Percentiles rank a stretch among this genome's conserved stretches.
phyloP scores from a whole-genome alignment of 495 filamentous ascomycete genomes.

The Aspergillus kassunensis region DNA sequence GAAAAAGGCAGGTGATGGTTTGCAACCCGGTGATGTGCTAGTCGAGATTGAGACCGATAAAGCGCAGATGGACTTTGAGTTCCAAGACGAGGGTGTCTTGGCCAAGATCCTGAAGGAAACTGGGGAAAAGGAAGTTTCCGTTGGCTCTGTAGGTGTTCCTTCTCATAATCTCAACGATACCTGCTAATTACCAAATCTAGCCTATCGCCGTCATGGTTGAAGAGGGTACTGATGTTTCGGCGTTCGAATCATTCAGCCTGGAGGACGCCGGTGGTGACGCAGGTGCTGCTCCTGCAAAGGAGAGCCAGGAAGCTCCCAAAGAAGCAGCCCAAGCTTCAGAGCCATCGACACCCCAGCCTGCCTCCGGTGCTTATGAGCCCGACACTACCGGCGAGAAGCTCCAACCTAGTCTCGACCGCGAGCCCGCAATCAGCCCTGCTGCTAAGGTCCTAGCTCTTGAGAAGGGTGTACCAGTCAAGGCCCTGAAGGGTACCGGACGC shows the following conservation, averaged over 20 bases:
- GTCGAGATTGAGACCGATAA: slow-evolving; percentile 99
- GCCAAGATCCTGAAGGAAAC: slow-evolving; percentile 93
- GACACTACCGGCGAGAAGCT: slow-evolving; percentile 71
- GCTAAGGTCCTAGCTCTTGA: slow-evolving; percentile 82
- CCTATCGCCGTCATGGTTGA: slow-evolving; percentile 95
- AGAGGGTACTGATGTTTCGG: slow-evolving; percentile 76
- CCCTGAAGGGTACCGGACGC: slow-evolving; percentile 83
- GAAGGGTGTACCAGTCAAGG: slow-evolving; percentile 72
- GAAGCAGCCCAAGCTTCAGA: slow-evolving; percentile 53
- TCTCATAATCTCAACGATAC: slow-evolving; percentile 3
- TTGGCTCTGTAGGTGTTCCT: slow-evolving; percentile 76
- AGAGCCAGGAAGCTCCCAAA: slow-evolving; percentile 62
- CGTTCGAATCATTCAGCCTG: slow-evolving; percentile 84
- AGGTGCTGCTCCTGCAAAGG: slow-evolving; percentile 50
- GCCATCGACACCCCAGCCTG: slow-evolving; percentile 54
- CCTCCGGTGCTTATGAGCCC: slow-evolving; percentile 62
- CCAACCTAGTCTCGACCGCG: slow-evolving; percentile 77
- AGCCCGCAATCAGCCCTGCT: slow-evolving; percentile 64
- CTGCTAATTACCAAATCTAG: slow-evolving; percentile 40
- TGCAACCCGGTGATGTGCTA: slow-evolving; percentile 91
- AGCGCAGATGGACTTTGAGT: slow-evolving; percentile 99
- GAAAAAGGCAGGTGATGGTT: slow-evolving; percentile 87
- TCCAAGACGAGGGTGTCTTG: slow-evolving; percentile 94
- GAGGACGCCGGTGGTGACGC: slow-evolving; percentile 90
- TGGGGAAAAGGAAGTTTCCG: slow-evolving; percentile 90